Evolutionary conservation across 2,329 filamentous ascomycete genomes (phyloP).

Genomic region (Arthroderma sp.): DNA sequence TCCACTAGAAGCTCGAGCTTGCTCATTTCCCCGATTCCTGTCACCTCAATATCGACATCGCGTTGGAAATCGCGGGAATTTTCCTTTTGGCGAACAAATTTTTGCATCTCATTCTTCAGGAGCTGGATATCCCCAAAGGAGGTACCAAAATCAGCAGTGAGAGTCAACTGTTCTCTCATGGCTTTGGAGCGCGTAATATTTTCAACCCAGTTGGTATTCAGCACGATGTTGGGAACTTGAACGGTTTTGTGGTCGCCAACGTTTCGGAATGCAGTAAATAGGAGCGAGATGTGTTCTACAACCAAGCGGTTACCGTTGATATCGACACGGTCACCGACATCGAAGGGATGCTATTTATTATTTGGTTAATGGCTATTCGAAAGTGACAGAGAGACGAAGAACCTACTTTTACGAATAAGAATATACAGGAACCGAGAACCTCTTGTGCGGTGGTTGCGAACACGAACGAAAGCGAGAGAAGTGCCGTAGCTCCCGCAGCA

Average conservation of each 20-base stretch:
- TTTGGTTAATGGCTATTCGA: background rate
- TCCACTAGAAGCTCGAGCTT: conserved; percentile 73
- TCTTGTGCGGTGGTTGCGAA: conserved; percentile 88
- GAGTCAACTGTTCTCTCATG: conserved; percentile 72
- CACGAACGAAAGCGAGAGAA: conserved; percentile 92
- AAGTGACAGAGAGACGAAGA: background rate
- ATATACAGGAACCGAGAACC: conserved; percentile 95
- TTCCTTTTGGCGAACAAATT: conserved; percentile 68
- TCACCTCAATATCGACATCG: conserved; percentile 65
- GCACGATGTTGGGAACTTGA: conserved; percentile 77
- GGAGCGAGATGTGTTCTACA: conserved; percentile 85
- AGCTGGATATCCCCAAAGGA: conserved; percentile 79
- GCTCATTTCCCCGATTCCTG: conserved; percentile 69
- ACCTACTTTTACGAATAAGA: conserved; percentile 72
- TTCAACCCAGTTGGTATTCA: conserved; percentile 90
- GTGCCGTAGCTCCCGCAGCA: conserved; percentile 76
- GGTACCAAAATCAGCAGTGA: conserved; percentile 77
- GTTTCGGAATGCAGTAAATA: conserved; percentile 84
- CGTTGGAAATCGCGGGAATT: conserved; percentile 86
- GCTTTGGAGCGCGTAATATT: conserved; percentile 83
- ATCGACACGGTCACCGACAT: conserved; percentile 89
- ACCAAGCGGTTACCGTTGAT: conserved; percentile 55
- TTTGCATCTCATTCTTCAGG: conserved; percentile 69
- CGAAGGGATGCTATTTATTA: conserved; percentile 59
- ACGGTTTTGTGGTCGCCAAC: conserved; percentile 68